phyloP scores from a whole-genome alignment of 768 basidiomycete species.

The Rickenella mellea region DNA sequence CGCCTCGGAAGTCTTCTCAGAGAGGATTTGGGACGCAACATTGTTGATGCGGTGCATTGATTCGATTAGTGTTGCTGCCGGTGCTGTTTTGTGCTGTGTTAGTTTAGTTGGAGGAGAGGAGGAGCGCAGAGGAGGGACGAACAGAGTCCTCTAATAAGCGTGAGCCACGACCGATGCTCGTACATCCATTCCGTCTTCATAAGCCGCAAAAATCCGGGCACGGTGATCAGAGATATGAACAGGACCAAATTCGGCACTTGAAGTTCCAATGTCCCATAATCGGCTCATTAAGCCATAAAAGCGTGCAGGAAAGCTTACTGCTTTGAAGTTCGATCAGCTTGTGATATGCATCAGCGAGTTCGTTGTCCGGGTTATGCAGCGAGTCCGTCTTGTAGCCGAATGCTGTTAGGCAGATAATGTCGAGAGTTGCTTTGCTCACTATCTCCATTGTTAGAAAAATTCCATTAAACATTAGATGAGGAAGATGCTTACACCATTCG shows the following conservation, averaged over 20 bases:
- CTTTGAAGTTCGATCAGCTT: slow-evolving; percentile 30
- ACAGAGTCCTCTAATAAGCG: too few relatives aligned
- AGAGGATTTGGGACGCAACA: slow-evolving; percentile 30
- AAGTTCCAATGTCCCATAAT: too few relatives aligned
- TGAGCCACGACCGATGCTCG: slow-evolving; percentile 22
- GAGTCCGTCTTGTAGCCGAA: slow-evolving; percentile 39
- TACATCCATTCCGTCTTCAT: slow-evolving; percentile 27
- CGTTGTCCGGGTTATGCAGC: slow-evolving; percentile 35
- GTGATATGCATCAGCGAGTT: slow-evolving; percentile 39
- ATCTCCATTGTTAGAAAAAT: background rate
- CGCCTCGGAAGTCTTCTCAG: slow-evolving; percentile 28
- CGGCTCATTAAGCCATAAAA: too few relatives aligned
- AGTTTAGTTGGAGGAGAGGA: too few relatives aligned
- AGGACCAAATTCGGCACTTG: slow-evolving; percentile 25
- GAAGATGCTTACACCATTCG: slow-evolving; percentile 34
- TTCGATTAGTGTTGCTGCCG: slow-evolving; percentile 20
- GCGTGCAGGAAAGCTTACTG: too few relatives aligned
- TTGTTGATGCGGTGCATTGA: slow-evolving; percentile 32
- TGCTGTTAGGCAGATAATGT: slow-evolving; percentile 42
- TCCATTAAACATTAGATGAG: too few relatives aligned
- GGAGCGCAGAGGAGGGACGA: background rate
- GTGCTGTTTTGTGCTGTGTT: too few relatives aligned
- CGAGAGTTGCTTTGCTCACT: slow-evolving; percentile 45
- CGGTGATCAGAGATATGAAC: slow-evolving; percentile 23
- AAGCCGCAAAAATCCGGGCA: slow-evolving; percentile 28